Base-by-base conservation (phyloP, 2,329 filamentous ascomycete species). In the Alternaria ventricosa region DNA sequence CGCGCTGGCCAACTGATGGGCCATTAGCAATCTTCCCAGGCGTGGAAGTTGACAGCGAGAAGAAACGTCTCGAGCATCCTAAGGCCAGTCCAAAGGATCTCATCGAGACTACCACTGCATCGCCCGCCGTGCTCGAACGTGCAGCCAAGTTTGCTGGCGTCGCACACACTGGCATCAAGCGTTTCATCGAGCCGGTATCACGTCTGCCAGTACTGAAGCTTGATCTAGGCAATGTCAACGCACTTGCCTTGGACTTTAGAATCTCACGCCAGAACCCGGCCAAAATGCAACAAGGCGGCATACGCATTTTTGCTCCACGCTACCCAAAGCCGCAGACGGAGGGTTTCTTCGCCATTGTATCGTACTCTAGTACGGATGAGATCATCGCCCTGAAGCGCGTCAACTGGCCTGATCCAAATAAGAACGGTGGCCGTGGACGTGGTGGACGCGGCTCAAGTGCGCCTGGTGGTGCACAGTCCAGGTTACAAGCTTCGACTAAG, bases 271-370 rank as follows among this genome's bases (percentile, higher is more conserved):
- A 87, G 54, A 97, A 97, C 78, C 77, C 87, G 2, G 71, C 72
- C 2, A 59, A 63, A 15, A 55, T 66, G 11, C 70, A 71, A 5
- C 66, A 70, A 10, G 69, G 69, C 1, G 91, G 94, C 2, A 89
- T 88, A 53, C 88, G 91, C 64, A 91, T 97, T 76, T 97, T 90
- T 72, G 93, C 96, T 0, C 95, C 96, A 3, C 87, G 88, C 22
- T 98, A 97, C 81, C 95, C 95, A 1, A 99, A 99, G 81, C 89
- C 94, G 15, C 96, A 99, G 80, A 96, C 89, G 0, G 96, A 99
- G 75, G 94, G 94, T 0, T 98, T 90, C 87, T 98, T 99, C 79
- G 88, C 96, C 13, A 77, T 98, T 22, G 86, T 97, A 0, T 90
- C 89, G 7, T 89, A 92, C 71, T 74, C 87, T 3, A 83, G 83